Evolutionary conservation across 371 early-diverging fungal genomes (phyloP), one percentile per base, ranked within the genome.

Genomic region (Coemansia sp.): DNA sequence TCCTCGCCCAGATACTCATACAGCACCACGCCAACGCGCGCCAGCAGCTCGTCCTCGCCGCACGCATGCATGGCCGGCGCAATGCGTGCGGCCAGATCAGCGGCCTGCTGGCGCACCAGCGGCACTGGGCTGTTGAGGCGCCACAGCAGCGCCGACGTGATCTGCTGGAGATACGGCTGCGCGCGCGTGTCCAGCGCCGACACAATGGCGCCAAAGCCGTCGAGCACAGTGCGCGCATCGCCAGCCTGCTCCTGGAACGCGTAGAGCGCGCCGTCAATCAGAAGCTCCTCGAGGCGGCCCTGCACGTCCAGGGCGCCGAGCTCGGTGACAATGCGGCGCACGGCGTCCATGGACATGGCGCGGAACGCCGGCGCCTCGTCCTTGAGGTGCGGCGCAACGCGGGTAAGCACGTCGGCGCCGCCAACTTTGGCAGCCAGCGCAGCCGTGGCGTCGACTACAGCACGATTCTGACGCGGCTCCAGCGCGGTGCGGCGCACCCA

Each of bases 1-100:
- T 98, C 99, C 81, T 98, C 99, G 69, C 99, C 98, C 11, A 98
- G 83, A 72, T 96, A 95, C 81, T 98, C 98, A 71, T 93, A 97
- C 40, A 98, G 80, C 44, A 95, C 90, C 16, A 90, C 86, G 55
- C 95, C 94, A 33, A 98, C 81, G 56, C 95, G 91, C 8, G 88
- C 87, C 91, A 98, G 90, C 56, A 95, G 74, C 69, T 92, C 90
- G 75, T 96, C 96, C 81, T 96, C 96, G 34, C 94, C 94, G 75
- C 98, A 98, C 0, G 86, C 86, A 69, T 87, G 86, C 94, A 97
- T 91, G 18, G 94, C 96, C 3, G 91, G 88, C 0, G 97, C 96
- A 62, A 97, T 91, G 9, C 93, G 89, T 0, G 95, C 90, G 51
- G 97, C 92, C 64, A 98, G 78, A 69, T 97, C 99, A 3, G 98